Evolutionary conservation across 2,329 filamentous ascomycete species (phyloP), one percentile per base, ranked within the genome.

Genomic region (Talaromyces sp.): DNA sequence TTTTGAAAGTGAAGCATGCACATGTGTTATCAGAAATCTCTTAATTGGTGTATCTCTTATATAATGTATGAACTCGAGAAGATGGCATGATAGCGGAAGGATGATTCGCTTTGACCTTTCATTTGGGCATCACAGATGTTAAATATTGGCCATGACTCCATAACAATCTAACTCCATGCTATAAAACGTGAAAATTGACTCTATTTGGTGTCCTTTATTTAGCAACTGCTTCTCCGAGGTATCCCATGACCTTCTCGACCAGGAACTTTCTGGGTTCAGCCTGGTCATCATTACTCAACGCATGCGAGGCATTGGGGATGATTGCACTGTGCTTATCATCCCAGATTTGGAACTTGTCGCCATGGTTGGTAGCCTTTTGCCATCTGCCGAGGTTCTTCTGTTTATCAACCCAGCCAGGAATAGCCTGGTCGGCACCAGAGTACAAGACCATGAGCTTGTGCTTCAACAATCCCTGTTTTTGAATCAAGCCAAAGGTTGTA

Each of bases 401-500:
- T 59, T 79, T 80, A 56, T 80, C 71, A n/a, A 81, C 66, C 66
- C 68, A 77, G 17, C 68, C 69, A 0, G 78, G 77, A 3, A 76
- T 69, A 6, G 73, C 71, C 58, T 79, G 73, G 58, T 81, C 78
- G 2, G 70, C 71, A 3, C 76, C 78, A 0, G 77, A 79, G 22
- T 74, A 72, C 46, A 80, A 57, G n/a, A 80, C 75, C 65, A 80
- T 69, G 51, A 78, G 51, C 47, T 70, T 75, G n/a, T 66, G 60
- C 51, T 63, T 72, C 51, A 78, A 53, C 29, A 79, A 43, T 0
- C 71, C 75, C 9, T 60, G 58, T 39, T 67, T 36, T 5, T 67
- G 56, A 13, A 80, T 68, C 67, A 67, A 75, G 5, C 85, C 81
- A 80, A 93, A 96, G 1, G 86, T 87, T 10, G 66, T 69, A 14